Evolutionary conservation across 768 basidiomycete genomes (phyloP), one percentile per base, ranked within the genome.

Genomic region (Pisolithus microcarpus): DNA sequence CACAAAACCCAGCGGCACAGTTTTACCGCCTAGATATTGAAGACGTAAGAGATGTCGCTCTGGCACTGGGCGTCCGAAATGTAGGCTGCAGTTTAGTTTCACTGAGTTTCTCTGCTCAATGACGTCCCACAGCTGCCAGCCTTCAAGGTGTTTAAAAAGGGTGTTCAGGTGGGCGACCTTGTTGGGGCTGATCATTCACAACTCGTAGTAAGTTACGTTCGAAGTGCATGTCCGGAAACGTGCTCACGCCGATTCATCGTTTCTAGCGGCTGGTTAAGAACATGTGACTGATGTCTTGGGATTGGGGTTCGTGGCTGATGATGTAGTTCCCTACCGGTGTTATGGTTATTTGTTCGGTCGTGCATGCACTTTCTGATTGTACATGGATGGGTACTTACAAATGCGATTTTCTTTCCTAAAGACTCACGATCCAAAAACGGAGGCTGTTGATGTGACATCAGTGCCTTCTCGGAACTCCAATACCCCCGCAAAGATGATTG

Each of bases 11-110:
- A 8, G 5, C 13, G 23, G 64, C 55, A 0, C 38, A 64, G 1
- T 65, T 65, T 52, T 66, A 66, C 55, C 64, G 64, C 47, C 62
- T 65, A n/a, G 64, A 65, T 56, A 56, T 52, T 19, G 64, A 65
- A 31, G 64, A 65, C 16, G 58, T 55, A 24, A 62, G 60, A 39
- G 64, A 65, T 31, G 54, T 65, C 19, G 50, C 60, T 6, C 42
- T 37, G 43, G 64, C 47, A 38, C 50, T 65, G 24, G 60, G 56
- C 2, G 62, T 65, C 52, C 64, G 58, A 38, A 56, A 44, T 28
- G 62, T 65, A 48, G 54, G 60, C 38, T 21, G 19, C 48, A 30
- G 10, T n/a, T 21, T 50, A 54, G 50, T 23, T 23, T 31, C 16
- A 24, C 9, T 31, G 40, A 34, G 42, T 46, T 44, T 53, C 4